phyloP scores from a whole-genome alignment of 2,329 filamentous ascomycete species.

The Rhynchosporium graminicola region DNA sequence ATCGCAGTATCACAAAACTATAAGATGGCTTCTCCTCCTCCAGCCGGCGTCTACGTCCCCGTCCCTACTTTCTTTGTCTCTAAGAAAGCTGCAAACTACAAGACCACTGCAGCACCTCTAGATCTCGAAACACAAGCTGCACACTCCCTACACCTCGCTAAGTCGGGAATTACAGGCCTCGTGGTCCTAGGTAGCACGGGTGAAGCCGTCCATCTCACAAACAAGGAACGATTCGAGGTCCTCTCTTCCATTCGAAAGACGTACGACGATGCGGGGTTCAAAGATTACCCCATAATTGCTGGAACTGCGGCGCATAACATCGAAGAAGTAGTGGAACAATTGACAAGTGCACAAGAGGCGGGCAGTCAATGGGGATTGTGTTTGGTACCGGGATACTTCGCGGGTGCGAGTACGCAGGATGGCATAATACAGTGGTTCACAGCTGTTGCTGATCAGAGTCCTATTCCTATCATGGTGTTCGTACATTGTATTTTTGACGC shows the following conservation, averaged over 20 bases:
- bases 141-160: conserved; percentile 61
- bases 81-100: conserved; percentile 35
- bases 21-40: conserved; percentile 37
- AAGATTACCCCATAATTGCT: conserved; percentile 60
- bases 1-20: neutral
- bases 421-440: conserved; percentile 62
- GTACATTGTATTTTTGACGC: conserved; percentile 21
- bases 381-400: conserved; percentile 67
- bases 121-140: conserved; percentile 58
- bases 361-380: conserved; percentile 64
- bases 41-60: conserved; percentile 47
- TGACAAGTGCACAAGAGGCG: conserved; percentile 51
- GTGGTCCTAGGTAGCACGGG: conserved; percentile 65
- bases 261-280: conserved; percentile 56
- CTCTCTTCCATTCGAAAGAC: conserved; percentile 55
- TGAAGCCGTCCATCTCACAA: conserved; percentile 62
- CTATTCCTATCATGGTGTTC: conserved; percentile 61
- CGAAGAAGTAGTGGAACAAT: conserved; percentile 55
- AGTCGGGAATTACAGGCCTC: conserved; percentile 59
- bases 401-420: conserved; percentile 56
- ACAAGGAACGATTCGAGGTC: conserved; percentile 55
- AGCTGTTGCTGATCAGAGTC: conserved; percentile 59
- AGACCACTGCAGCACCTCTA: conserved; percentile 40
- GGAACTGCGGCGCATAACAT: conserved; percentile 59
- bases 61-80: conserved; percentile 62